Evolutionary conservation across 768 basidiomycete species (phyloP).

Genomic region (Kwoniella sp.): DNA sequence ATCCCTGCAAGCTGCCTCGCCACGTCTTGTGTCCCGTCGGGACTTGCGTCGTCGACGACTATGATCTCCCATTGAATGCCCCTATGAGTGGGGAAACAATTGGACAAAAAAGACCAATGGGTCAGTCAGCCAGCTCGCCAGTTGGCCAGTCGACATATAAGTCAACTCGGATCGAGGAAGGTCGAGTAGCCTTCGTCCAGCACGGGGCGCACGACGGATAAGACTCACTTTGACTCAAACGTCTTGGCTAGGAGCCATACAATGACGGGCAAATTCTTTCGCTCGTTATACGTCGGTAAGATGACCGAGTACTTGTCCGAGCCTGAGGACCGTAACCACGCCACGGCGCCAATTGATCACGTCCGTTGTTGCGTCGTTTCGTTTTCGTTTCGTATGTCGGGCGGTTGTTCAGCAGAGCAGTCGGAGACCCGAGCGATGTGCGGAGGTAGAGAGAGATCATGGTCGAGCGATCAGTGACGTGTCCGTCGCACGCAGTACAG

Average conservation of each 20-base stretch:
- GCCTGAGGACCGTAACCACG: no score
- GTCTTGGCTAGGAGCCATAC: constrained; percentile 79
- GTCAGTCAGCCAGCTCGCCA: constrained; percentile 1
- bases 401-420: no score
- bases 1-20: constrained; percentile 73
- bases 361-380: no score
- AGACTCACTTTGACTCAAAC: constrained; percentile 72
- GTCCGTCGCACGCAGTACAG: no score
- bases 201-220: background rate
- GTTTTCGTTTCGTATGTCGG: no score
- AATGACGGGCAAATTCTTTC: constrained; percentile 86
- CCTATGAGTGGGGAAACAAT: no score
- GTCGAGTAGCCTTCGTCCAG: background rate
- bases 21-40: constrained; percentile 88
- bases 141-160: background rate
- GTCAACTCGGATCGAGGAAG: background rate
- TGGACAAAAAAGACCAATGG: no score
- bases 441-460: background rate
- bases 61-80: constrained; percentile 82
- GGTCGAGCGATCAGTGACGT: no score
- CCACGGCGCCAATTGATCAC: no score
- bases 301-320: constrained; percentile 80
- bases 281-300: constrained; percentile 90
- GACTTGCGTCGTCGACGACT: constrained; percentile 87
- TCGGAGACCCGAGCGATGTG: no score